Evolutionary conservation across 495 filamentous ascomycete species (phyloP).

Genomic region (Pseudoneurospora amorphoporcata): DNA sequence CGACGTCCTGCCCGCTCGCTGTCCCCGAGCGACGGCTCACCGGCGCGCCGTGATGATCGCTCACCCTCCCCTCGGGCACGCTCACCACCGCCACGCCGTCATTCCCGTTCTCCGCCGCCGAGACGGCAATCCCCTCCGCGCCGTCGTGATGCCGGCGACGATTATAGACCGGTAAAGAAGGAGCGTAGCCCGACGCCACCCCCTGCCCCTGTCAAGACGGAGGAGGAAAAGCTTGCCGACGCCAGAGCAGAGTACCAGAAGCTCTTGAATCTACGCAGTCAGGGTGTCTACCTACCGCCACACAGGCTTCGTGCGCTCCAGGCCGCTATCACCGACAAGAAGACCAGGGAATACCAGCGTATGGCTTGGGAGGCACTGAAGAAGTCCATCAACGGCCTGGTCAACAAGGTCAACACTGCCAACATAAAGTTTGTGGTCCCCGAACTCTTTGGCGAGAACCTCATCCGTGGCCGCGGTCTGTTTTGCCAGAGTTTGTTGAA

Average conservation of each 20-base stretch:
- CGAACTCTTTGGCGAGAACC: conserved; percentile 88
- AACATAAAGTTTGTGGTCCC: conserved; percentile 98
- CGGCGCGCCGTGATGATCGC: neutral
- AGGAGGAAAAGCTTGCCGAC: conserved; percentile 67
- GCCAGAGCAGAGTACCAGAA: conserved; percentile 90
- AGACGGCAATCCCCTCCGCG: conserved; percentile 12
- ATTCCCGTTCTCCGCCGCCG: conserved; percentile 16
- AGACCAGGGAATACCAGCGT: conserved; percentile 92
- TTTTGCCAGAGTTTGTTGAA: conserved; percentile 97
- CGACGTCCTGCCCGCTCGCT: conserved; percentile 3
- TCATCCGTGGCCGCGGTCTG: conserved; percentile 79
- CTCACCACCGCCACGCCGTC: conserved; percentile 5
- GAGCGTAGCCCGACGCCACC: conserved; percentile 35
- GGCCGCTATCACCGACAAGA: conserved; percentile 93
- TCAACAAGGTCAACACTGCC: conserved; percentile 95
- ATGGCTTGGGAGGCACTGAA: conserved; percentile 99
- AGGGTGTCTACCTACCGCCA: conserved; percentile 92
- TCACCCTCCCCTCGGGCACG: conserved; percentile 2
- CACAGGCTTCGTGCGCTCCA: conserved; percentile 85
- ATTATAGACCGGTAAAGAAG: conserved; percentile 27
- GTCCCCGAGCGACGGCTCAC: conserved; percentile 1
- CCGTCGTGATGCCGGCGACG: conserved; percentile 32
- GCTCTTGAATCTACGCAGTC: conserved; percentile 78
- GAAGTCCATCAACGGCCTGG: conserved; percentile 95
- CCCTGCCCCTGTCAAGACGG: conserved; percentile 49